Conservation (phyloP, 2,329 filamentous ascomycete genomes). For the Byssochlamys sp. region DNA sequence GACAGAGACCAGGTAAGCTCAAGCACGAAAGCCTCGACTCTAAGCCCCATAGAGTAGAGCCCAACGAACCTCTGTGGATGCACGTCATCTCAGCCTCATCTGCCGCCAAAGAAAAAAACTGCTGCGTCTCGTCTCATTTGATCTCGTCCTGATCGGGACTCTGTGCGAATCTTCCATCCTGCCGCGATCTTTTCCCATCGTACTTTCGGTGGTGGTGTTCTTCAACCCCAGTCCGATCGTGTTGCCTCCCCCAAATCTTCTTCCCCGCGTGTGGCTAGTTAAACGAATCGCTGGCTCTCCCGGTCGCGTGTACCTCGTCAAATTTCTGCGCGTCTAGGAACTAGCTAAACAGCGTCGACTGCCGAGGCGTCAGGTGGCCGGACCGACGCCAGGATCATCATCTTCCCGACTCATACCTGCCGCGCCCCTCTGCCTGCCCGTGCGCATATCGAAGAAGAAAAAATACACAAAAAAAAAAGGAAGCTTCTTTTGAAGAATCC, state of each 20-base stretch:
- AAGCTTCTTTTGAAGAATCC: neutral
- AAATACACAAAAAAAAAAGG: neutral
- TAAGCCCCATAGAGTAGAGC: neutral
- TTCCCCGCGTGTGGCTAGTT: neutral
- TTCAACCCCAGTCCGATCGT: neutral
- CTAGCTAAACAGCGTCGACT: neutral
- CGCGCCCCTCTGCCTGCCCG: constrained; percentile 9
- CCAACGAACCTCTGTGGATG: neutral
- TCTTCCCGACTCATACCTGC: constrained; percentile 10
- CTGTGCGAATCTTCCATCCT: neutral
- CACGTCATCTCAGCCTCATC: constrained; percentile 1
- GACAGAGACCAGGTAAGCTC: neutral
- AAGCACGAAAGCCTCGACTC: neutral
- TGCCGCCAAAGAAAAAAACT: neutral
- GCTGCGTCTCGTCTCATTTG: too few relatives aligned
- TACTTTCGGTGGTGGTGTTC: neutral
- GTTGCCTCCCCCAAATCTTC: neutral
- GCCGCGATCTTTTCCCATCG: neutral
- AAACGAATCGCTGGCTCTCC: neutral
- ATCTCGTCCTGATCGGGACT: neutral
- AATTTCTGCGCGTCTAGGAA: neutral
- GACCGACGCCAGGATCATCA: constrained; percentile 11
- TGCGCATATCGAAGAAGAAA: neutral
- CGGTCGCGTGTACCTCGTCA: constrained; percentile 1
- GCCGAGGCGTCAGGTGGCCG: constrained; percentile 25